A percentile compares a stretch with the other conserved stretches of the same genome.
Evolutionary conservation across 1,284 basidiomycete genomes (phyloP).

Genomic region (Coniferiporia weirii): DNA sequence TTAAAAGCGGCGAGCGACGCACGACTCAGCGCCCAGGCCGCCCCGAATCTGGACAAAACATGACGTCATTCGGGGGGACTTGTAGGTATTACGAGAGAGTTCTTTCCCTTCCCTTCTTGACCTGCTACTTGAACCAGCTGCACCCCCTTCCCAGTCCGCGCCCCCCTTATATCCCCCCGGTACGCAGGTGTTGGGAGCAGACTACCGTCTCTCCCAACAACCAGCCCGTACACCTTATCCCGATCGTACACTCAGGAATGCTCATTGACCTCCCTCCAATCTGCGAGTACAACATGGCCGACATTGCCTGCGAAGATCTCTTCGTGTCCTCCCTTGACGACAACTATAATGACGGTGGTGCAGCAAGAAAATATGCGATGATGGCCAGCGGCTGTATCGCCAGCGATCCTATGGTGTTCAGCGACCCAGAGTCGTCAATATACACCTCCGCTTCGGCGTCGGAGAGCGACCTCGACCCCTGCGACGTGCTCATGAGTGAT

Average conservation of each 20-base stretch:
- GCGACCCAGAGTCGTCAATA: constrained; percentile 12
- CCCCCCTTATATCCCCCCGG: background rate
- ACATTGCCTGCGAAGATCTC: constrained; percentile 10
- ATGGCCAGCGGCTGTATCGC: background rate
- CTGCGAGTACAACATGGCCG: constrained; percentile 8
- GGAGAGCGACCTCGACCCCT: constrained; percentile 14
- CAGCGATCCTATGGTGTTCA: constrained; percentile 4
- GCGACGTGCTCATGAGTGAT: background rate
- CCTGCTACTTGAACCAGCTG: too few relatives aligned
- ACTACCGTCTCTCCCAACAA: constrained; percentile 1
- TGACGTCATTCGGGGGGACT: too few relatives aligned
- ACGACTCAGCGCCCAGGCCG: too few relatives aligned
- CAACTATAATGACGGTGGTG: background rate
- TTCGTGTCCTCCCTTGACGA: constrained; percentile 13
- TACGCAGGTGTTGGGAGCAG: background rate
- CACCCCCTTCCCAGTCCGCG: too few relatives aligned
- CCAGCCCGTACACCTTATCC: background rate
- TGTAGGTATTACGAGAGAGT: too few relatives aligned
- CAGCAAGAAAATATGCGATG: background rate
- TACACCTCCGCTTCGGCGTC: constrained; percentile 14
- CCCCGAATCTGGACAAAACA: too few relatives aligned
- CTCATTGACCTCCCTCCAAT: constrained; percentile 15
- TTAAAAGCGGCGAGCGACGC: too few relatives aligned
- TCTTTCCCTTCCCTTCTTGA: too few relatives aligned
- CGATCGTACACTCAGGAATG: background rate